These are phyloP conservation scores for Blepharisma japonicum DNA, from an alignment of 73 alveolate species.

Conservation along the genomic window DNA sequence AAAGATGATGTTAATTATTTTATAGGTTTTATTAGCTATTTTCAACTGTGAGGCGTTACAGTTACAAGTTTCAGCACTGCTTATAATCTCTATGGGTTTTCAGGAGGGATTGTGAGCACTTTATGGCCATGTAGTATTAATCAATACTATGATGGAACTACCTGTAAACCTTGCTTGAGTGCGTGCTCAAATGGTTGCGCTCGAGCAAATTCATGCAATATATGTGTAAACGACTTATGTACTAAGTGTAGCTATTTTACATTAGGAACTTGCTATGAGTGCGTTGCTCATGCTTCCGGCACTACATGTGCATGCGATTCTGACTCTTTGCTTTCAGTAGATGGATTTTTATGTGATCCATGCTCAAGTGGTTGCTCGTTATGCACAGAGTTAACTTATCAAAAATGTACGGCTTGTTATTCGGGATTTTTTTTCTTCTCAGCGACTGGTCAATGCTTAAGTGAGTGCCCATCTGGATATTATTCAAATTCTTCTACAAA, in stretches of 20 bases:
- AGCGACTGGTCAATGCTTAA: neutral
- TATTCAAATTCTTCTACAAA: neutral
- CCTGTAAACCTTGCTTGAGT: too few species aligned
- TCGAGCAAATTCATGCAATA: conserved; percentile 1
- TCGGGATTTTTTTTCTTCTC: conserved; percentile 7
- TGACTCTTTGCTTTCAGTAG: neutral
- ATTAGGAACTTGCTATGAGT: neutral
- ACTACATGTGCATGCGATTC: neutral
- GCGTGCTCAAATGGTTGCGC: too few species aligned
- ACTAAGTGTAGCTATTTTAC: neutral
- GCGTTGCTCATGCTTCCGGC: conserved; percentile 18
- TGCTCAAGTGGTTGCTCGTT: neutral
- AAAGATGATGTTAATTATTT: too few species aligned
- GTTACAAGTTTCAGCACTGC: too few species aligned
- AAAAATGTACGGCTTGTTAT: neutral
- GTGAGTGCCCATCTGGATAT: neutral
- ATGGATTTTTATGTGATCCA: neutral
- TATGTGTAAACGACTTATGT: neutral
- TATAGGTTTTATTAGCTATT: too few species aligned
- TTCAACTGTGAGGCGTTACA: too few species aligned
- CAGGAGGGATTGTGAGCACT: too few species aligned
- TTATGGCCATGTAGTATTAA: too few species aligned
- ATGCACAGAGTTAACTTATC: neutral
- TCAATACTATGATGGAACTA: too few species aligned
- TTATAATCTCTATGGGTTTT: too few species aligned